Evolutionary conservation across 2,329 filamentous ascomycete genomes (phyloP).

Genomic region (Phoma sp.): DNA sequence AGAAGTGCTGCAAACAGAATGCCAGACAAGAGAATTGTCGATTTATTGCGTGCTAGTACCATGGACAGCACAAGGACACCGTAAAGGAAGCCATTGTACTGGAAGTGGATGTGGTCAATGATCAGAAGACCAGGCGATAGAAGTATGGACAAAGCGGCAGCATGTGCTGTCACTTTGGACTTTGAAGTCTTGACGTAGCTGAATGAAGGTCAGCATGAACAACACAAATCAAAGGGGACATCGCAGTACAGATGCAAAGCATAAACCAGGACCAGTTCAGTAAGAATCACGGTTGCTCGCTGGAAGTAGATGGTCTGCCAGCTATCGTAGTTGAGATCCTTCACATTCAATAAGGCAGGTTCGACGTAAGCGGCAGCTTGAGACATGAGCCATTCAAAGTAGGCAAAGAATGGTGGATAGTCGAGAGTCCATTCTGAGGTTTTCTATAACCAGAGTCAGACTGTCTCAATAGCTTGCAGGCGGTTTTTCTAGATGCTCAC

Average conservation of each 20-base stretch:
- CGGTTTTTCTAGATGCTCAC: conserved; percentile 45
- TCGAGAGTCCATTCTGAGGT: conserved; percentile 99
- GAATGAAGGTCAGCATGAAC: conserved; percentile 18
- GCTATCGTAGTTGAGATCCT: conserved; percentile 83
- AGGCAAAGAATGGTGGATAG: conserved; percentile 97
- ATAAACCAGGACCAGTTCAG: conserved; percentile 83
- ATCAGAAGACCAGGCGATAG: conserved; percentile 92
- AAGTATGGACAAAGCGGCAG: conserved; percentile 84
- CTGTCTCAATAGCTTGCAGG: neutral
- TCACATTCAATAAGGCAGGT: conserved; percentile 79
- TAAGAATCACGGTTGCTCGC: conserved; percentile 81
- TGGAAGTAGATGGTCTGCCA: conserved; percentile 97
- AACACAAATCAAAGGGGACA: neutral
- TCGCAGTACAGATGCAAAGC: conserved; percentile 74
- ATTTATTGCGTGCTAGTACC: conserved; percentile 77
- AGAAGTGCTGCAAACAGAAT: conserved; percentile 83
- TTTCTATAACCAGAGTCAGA: conserved; percentile 57
- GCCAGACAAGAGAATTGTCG: conserved; percentile 78
- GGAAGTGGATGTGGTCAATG: conserved; percentile 98
- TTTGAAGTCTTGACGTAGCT: conserved; percentile 79
- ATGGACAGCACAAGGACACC: conserved; percentile 87
- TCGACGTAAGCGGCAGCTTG: conserved; percentile 79
- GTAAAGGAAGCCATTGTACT: conserved; percentile 98
- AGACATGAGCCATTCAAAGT: conserved; percentile 92
- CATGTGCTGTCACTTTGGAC: conserved; percentile 79